Conservation (phyloP, 2,329 filamentous ascomycete species). For the Septoria linicola region DNA sequence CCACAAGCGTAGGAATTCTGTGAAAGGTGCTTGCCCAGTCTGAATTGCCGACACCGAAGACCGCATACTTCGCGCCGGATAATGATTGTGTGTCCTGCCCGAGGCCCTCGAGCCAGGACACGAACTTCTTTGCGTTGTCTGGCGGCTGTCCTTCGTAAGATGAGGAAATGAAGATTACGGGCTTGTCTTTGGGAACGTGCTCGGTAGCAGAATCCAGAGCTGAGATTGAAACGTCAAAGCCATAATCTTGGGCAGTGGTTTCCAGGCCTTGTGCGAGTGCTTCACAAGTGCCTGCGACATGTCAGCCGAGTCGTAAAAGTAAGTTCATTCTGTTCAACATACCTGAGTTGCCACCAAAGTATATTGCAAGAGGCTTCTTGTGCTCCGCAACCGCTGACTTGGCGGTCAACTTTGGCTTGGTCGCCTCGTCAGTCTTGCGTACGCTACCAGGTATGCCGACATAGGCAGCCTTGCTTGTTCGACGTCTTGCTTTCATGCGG, state of each 20-base stretch:
- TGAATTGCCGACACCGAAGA: conserved; percentile 45
- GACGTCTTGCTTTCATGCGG: conserved; percentile 36
- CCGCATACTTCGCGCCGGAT: conserved; percentile 40
- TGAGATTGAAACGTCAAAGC: conserved; percentile 39
- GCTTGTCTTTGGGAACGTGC: conserved; percentile 38
- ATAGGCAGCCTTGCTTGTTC: conserved; percentile 6
- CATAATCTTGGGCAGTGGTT: conserved; percentile 39
- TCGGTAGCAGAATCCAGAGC: conserved; percentile 36
- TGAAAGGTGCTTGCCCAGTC: conserved; percentile 47
- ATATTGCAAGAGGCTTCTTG: conserved; percentile 12
- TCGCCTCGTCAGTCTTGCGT: conserved; percentile 3
- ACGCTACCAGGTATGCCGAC: conserved; percentile 13
- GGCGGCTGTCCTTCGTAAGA: conserved; percentile 46
- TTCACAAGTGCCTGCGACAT: conserved; percentile 38
- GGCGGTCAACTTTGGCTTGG: neutral
- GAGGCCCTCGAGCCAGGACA: conserved; percentile 39
- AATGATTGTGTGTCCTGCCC: conserved; percentile 25
- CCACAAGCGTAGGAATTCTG: conserved; percentile 42
- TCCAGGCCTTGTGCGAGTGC: conserved; percentile 42
- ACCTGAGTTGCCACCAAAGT: conserved; percentile 13
- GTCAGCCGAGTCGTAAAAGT: neutral
- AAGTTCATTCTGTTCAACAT: conserved; percentile 1
- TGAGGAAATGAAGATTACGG: conserved; percentile 42
- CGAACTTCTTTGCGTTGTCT: conserved; percentile 46
- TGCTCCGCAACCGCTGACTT: neutral